Evolutionary conservation across 805 yeast species (phyloP).

Genomic region (Cyberlindnera maritima): DNA sequence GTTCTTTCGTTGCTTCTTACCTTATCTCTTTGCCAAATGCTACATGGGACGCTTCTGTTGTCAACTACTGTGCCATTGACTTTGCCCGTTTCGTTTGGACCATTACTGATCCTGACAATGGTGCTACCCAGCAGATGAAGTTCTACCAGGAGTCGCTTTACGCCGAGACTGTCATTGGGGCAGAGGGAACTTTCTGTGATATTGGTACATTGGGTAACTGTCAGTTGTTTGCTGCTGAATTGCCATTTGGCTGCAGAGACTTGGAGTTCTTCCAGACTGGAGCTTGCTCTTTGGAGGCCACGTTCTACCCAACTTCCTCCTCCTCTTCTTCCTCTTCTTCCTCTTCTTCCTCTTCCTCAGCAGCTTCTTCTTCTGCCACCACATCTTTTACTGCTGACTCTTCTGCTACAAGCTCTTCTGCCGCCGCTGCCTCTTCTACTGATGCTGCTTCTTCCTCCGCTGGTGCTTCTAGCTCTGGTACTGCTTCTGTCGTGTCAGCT

Average conservation of each 20-base stretch:
- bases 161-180: constrained; percentile 3
- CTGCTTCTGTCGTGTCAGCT: neutral
- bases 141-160: constrained; percentile 10
- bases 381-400: neutral
- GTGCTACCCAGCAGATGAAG: constrained; percentile 1
- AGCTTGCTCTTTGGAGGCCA: neutral
- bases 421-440: neutral
- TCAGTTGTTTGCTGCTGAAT: neutral
- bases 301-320: neutral
- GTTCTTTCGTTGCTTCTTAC: constrained; percentile 14
- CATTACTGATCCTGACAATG: neutral
- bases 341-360: neutral
- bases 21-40: constrained; percentile 5
- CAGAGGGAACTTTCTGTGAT: neutral
- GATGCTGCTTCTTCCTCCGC: neutral
- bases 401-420: no score
- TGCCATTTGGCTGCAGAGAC: constrained; percentile 12
- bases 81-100: constrained; percentile 14
- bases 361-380: neutral
- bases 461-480: no score
- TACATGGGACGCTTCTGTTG: constrained; percentile 2
- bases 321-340: neutral
- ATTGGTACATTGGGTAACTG: constrained; percentile 10
- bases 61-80: constrained; percentile 11
- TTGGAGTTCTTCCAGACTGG: constrained; percentile 3